phyloP scores from a whole-genome alignment of 2,329 filamentous ascomycete species.

The Aspergillus sp. region DNA sequence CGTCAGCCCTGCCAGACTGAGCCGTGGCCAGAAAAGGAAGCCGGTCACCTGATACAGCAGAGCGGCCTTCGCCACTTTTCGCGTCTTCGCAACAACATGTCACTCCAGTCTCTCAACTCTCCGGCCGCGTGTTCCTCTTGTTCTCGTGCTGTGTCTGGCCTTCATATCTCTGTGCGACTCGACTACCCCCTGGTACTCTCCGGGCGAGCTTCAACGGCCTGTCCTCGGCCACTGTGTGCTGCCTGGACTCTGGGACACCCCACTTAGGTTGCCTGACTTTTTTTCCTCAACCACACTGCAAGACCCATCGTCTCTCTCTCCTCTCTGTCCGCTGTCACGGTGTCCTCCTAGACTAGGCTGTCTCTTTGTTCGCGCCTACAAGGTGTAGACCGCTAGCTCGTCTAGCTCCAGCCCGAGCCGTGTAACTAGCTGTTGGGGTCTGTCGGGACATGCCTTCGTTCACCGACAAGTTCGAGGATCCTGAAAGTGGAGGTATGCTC shows the following conservation, averaged over 20 bases:
- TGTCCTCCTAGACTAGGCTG: slow-evolving; percentile 1
- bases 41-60: slow-evolving; percentile 3
- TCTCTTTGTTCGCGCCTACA: neutral
- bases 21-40: slow-evolving; percentile 2
- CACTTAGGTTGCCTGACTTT: no score
- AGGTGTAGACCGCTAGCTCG: no score
- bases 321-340: neutral
- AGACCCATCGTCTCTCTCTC: no score
- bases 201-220: no score
- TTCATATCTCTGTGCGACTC: neutral
- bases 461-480: neutral
- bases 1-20: no score
- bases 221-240: no score
- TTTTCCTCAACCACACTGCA: no score
- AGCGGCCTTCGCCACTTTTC: slow-evolving; percentile 1
- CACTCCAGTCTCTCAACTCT: neutral
- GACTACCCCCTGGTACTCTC: no score
- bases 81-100: no score
- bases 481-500: neutral
- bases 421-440: no score
- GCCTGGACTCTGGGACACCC: no score
- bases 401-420: no score
- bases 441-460: neutral
- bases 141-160: neutral
- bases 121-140: neutral